These are phyloP conservation scores for Penicillium sumatraense DNA, from an alignment of 2,329 filamentous ascomycete genomes.

Conservation along the genomic window DNA sequence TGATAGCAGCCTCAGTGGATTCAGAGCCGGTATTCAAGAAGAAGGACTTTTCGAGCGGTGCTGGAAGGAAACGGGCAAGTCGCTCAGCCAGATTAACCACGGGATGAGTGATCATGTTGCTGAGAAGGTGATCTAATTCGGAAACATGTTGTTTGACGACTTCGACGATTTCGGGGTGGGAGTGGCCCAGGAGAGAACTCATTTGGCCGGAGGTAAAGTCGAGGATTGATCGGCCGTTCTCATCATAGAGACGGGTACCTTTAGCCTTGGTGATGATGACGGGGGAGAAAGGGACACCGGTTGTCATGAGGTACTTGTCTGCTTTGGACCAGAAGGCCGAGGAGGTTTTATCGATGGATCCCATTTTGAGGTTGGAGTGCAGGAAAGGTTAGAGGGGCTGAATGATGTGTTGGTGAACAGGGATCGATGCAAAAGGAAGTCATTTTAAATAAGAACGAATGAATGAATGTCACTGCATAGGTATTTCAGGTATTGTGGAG, in stretches of 20 bases:
- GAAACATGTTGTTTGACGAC: constrained; percentile 55
- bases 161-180: constrained; percentile 62
- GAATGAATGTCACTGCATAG: neutral
- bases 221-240: constrained; percentile 45
- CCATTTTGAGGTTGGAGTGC: constrained; percentile 9
- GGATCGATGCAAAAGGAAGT: neutral
- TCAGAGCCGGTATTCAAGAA: constrained; percentile 64
- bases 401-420: neutral
- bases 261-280: constrained; percentile 51
- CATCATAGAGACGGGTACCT: constrained; percentile 54
- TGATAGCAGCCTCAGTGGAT: constrained; percentile 66
- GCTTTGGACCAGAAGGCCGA: constrained; percentile 39
- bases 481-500: neutral
- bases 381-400: neutral
- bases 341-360: constrained; percentile 12
- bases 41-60: constrained; percentile 58
- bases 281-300: constrained; percentile 46
- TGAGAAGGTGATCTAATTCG: constrained; percentile 63
- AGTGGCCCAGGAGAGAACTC: constrained; percentile 63
- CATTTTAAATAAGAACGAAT: neutral
- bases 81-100: constrained; percentile 60
- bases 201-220: constrained; percentile 67
- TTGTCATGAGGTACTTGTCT: constrained; percentile 49
- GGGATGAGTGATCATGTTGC: constrained; percentile 62
- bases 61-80: constrained; percentile 52